Evolutionary conservation across 371 early-diverging fungal species (phyloP).

Genomic region (Umbelopsis sp.): DNA sequence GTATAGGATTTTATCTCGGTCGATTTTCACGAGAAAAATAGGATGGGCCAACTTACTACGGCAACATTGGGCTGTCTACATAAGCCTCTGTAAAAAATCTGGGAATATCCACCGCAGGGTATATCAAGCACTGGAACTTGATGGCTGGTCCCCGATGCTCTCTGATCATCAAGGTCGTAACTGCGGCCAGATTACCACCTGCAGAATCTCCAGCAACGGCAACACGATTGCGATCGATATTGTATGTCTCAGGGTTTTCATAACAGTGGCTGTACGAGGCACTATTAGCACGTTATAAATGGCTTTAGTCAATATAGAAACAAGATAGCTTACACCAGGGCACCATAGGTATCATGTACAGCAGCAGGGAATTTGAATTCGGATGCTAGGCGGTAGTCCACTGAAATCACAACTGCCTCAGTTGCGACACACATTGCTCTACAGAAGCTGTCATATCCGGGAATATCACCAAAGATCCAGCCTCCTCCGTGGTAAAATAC

Average conservation of each 20-base stretch:
- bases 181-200: conserved; percentile 40
- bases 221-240: conserved; percentile 29
- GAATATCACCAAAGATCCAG: conserved; percentile 4
- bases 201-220: conserved; percentile 41
- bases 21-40: not conserved
- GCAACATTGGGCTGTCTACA: not conserved
- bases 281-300: not conserved
- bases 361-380: conserved; percentile 36
- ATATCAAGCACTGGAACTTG: conserved; percentile 10
- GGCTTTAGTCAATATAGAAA: not conserved
- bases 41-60: not conserved
- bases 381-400: conserved; percentile 28
- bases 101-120: conserved; percentile 5
- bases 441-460: not conserved
- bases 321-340: conserved; percentile 11
- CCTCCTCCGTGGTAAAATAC: conserved; percentile 12
- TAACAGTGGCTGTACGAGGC: not conserved
- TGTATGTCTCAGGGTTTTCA: not conserved
- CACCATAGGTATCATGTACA: conserved; percentile 35
- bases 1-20: not conserved
- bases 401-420: conserved; percentile 27
- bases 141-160: not conserved
- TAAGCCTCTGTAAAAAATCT: not conserved
- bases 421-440: conserved; percentile 2
- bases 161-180: conserved; percentile 20